Conservation (phyloP, 352 stramenopile species). For the Pythium rhizo-oryzae region DNA sequence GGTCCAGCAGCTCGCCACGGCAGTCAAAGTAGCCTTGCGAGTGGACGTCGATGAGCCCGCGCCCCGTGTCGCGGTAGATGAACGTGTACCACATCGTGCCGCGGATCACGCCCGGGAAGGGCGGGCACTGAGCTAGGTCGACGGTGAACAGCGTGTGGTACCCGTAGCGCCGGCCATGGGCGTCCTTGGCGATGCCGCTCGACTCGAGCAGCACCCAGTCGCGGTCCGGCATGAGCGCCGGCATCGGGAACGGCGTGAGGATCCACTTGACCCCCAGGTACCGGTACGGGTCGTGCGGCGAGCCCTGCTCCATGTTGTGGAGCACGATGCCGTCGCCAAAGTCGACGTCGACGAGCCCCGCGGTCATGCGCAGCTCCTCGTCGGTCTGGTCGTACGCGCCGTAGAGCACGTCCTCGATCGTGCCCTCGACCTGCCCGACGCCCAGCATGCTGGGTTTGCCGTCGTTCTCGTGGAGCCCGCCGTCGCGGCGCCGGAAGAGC, state of each 20-base stretch:
- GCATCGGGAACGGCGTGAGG: conserved; percentile 31
- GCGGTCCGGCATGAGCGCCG: conserved; percentile 31
- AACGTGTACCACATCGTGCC: conserved; percentile 45
- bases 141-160: conserved; percentile 53
- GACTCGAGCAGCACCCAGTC: conserved; percentile 49
- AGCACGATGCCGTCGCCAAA: conserved; percentile 39
- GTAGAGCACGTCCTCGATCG: conserved; percentile 58
- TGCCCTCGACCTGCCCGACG: conserved; percentile 44
- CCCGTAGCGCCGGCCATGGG: conserved; percentile 33
- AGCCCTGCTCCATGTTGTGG: conserved; percentile 43
- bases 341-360: conserved; percentile 37
- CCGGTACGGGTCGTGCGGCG: conserved; percentile 46
- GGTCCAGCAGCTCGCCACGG: conserved; percentile 34
- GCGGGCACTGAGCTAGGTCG: conserved; percentile 43
- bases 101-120: conserved; percentile 46
- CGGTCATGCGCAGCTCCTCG: conserved; percentile 50
- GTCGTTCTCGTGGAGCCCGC: conserved; percentile 32
- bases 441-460: conserved; percentile 41
- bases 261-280: conserved; percentile 63
- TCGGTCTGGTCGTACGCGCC: conserved; percentile 54
- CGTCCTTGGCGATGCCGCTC: conserved; percentile 48
- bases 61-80: conserved; percentile 43
- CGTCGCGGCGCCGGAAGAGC: conserved; percentile 43
- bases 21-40: conserved; percentile 50
- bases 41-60: conserved; percentile 46